phyloP scores from a whole-genome alignment of 164 flowering plant species.

The Vitis vinifera region DNA sequence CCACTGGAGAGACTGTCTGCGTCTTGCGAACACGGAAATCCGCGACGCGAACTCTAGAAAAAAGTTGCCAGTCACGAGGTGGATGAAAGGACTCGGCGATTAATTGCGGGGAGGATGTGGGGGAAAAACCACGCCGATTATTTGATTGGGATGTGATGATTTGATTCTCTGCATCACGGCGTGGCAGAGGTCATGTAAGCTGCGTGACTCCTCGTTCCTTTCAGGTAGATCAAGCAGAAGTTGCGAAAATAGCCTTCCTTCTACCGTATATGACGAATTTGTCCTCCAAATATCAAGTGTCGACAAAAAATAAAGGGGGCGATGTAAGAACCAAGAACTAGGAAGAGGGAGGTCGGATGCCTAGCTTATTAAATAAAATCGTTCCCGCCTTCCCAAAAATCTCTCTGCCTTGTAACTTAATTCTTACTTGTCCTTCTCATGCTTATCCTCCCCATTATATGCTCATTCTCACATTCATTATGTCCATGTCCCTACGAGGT shows the following conservation, averaged over 20 bases:
- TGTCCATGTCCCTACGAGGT: too few relatives aligned
- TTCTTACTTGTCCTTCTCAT: too few relatives aligned
- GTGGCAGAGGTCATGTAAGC: slow-evolving; percentile 21
- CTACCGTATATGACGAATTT: not conserved
- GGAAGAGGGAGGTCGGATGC: too few relatives aligned
- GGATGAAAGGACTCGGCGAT: not conserved
- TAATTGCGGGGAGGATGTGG: too few relatives aligned
- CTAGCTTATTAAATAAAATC: too few relatives aligned
- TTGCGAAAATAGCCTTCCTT: slow-evolving; percentile 4
- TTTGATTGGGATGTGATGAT: slow-evolving; percentile 13
- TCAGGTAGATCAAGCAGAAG: not conserved
- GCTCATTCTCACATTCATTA: too few relatives aligned
- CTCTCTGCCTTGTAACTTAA: too few relatives aligned
- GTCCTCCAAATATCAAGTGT: not conserved
- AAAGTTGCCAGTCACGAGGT: not conserved
- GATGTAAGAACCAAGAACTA: not conserved
- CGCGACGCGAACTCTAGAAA: slow-evolving; percentile 8
- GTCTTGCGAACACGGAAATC: not conserved
- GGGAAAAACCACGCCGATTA: slow-evolving; percentile 10
- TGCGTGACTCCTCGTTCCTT: slow-evolving; percentile 18
- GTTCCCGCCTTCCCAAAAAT: too few relatives aligned
- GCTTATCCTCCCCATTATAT: too few relatives aligned
- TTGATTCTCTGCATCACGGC: slow-evolving; percentile 14
- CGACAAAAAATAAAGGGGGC: not conserved
- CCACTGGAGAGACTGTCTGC: too few relatives aligned